Conservation (phyloP, 768 basidiomycete species). For the Pisolithus microcarpus region DNA sequence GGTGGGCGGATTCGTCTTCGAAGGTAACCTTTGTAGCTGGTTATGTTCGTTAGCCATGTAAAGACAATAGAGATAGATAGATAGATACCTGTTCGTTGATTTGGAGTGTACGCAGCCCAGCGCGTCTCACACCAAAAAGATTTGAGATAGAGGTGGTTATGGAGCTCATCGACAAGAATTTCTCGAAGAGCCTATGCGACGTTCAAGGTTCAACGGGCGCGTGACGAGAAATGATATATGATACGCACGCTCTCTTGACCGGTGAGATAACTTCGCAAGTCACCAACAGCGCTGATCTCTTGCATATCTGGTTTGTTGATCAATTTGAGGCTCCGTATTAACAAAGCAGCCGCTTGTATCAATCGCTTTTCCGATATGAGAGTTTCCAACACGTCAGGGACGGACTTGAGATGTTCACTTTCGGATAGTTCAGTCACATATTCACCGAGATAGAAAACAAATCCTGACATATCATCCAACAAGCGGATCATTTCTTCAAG, state of each 20-base stretch:
- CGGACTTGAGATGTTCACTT: slow-evolving; percentile 84
- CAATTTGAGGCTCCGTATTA: slow-evolving; percentile 81
- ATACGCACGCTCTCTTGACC: slow-evolving; percentile 77
- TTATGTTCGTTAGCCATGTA: slow-evolving; percentile 1
- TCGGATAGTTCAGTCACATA: slow-evolving; percentile 11
- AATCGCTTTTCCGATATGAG: slow-evolving; percentile 95
- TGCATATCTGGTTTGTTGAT: slow-evolving; percentile 90
- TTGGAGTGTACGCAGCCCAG: slow-evolving; percentile 78
- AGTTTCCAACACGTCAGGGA: slow-evolving; percentile 88
- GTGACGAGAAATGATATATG: not conserved
- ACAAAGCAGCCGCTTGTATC: slow-evolving; percentile 78
- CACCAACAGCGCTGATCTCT: slow-evolving; percentile 91
- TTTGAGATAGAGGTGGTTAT: slow-evolving; percentile 95
- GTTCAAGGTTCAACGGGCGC: slow-evolving; percentile 12
- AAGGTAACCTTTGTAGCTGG: slow-evolving; percentile 65
- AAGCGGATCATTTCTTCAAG: slow-evolving; percentile 92
- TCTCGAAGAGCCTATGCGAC: slow-evolving; percentile 71
- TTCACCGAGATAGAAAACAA: slow-evolving; percentile 1
- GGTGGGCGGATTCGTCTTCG: slow-evolving; percentile 38
- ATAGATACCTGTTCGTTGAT: slow-evolving; percentile 67
- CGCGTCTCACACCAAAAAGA: slow-evolving; percentile 93
- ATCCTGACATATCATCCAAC: slow-evolving; percentile 85
- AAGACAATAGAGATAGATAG: not conserved
- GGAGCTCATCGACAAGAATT: slow-evolving; percentile 90
- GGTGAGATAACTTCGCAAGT: slow-evolving; percentile 76